Evolutionary conservation across 2,329 filamentous ascomycete genomes (phyloP), one percentile per base, ranked within the genome.

Genomic region (Neonectria ditissima): DNA sequence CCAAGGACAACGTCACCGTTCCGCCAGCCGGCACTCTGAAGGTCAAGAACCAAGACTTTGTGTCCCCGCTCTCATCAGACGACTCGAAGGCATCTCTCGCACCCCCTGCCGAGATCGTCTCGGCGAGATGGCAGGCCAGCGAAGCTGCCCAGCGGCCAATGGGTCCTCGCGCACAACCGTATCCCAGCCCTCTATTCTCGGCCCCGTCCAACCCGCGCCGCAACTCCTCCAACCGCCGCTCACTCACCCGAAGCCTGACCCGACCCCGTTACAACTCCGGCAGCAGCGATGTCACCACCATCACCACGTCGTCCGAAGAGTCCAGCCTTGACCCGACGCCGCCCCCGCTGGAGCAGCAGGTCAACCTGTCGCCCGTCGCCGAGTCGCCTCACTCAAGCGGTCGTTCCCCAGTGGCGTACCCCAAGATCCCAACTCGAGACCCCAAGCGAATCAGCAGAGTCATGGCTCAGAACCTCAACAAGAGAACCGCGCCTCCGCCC

Each of bases 321-420:
- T 65, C 59, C 28, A 60, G 63, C 18, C 64, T 59, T n/a, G 58
- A 68, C n/a, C 68, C 66, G 16, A 61, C 64, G 5, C 55, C 64
- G 5, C 55, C 69, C 7, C 65, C 68, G 1, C 67, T 65, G 18
- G 65, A 69, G 9, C 67, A 71, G 24, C 74, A 63, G 55, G 73
- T 65, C 59, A 79, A 77, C 47, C 77, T 86, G 5, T 84, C 84
- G 0, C 84, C 84, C 1, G 84, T 87, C 6, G 76, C 76, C 13
- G 84, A 87, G 68, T 84, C 82, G 0, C 83, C 82, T 3, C 73
- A 73, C 14, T 74, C 77, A 44, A 68, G 70, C 34, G 71, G 76
- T 22, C 74, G 74, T 16, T 76, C 79, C 34, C 76, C 77, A 14
- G 76, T 71, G 11, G 63, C 69, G 4, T 74, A 78, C 18, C 78